Evolutionary conservation across 495 filamentous ascomycete species (phyloP).

Genomic region (Hypoxylon rickii): DNA sequence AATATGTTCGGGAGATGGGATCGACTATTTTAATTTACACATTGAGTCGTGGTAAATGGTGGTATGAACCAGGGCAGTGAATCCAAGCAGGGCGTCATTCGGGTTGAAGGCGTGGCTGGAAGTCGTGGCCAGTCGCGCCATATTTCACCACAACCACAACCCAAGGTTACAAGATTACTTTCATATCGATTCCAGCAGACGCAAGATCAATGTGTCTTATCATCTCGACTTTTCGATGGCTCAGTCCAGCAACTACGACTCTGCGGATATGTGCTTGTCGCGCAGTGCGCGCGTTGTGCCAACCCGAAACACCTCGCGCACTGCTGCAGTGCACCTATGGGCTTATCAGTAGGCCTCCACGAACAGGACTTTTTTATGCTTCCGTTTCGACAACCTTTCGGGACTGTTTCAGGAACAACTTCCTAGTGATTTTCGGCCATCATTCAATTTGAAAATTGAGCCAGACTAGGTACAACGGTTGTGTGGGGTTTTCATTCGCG

Average conservation of each 20-base stretch:
- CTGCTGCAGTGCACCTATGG: too few relatives aligned
- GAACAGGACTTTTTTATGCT: too few relatives aligned
- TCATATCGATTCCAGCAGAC: neutral
- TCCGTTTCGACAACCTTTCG: too few relatives aligned
- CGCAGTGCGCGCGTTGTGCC: constrained; percentile 13
- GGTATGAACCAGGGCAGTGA: neutral
- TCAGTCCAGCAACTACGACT: constrained; percentile 35
- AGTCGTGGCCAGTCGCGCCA: constrained; percentile 4
- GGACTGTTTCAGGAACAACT: neutral
- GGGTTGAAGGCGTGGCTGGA: constrained; percentile 7
- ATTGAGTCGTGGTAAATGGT: too few relatives aligned
- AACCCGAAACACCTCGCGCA: neutral
- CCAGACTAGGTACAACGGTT: neutral
- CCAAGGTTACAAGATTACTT: constrained; percentile 19
- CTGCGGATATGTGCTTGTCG: constrained; percentile 13
- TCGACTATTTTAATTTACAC: neutral
- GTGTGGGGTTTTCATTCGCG: constrained; percentile 29
- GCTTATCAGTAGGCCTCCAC: too few relatives aligned
- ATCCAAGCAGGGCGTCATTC: neutral
- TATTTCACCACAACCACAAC: constrained; percentile 24
- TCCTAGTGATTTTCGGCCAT: constrained; percentile 2
- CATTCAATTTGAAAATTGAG: neutral
- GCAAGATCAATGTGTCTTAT: neutral
- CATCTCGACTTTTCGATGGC: constrained; percentile 12
- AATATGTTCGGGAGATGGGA: neutral